Base-by-base conservation (phyloP, 1,139 yeast species). In the Barnettozyma hawaiiensis region DNA sequence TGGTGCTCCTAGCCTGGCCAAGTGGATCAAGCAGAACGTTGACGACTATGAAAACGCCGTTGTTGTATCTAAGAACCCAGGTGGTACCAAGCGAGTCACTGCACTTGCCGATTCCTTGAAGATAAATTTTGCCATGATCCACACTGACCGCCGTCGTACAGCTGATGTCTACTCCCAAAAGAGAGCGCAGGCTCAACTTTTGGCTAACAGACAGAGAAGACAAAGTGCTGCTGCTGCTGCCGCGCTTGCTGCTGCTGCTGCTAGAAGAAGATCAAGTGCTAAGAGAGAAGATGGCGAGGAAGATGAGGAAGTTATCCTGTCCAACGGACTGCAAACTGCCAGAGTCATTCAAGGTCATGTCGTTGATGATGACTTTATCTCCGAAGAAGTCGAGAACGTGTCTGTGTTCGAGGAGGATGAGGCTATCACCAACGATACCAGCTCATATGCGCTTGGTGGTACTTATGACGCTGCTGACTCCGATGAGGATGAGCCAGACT, bases 41-140 rank as follows among this genome's bases (percentile, higher is more conserved):
- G 80, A 81, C 22, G 86, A 90, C 59, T 86, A 86, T 75, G 71
- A 73, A 53, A 78, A 81, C 52, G 85, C 94, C 5, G 96, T 92
- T 35, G 95, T 85, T 45, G 96, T 87, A 16, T 89, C 97, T 10
- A 94, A 94, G 64, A 92, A 94, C 66, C 97, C 99, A 21, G 98
- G 98, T 50, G 99, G 98, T 40, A 90, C 98, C 20, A 94, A 94
- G 63, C 76, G 98, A 54, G 99, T 92, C 42, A 94, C 99, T 27
- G 94, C 97, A 2, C 71, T 94, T 59, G 98, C 98, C 9, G 99
- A 94, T 66, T 80, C 94, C 26, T 74, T 94, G 55, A 92, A 92
- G 66, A 87, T 92, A 53, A 89, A 92, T 64, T 94, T 94, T 60
- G 99, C 98, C 47, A 92, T 94, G 97, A 92, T 94, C 55, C 97